Conservation (phyloP, 108 stramenopile genomes). For the Bacterosira constricta region DNA sequence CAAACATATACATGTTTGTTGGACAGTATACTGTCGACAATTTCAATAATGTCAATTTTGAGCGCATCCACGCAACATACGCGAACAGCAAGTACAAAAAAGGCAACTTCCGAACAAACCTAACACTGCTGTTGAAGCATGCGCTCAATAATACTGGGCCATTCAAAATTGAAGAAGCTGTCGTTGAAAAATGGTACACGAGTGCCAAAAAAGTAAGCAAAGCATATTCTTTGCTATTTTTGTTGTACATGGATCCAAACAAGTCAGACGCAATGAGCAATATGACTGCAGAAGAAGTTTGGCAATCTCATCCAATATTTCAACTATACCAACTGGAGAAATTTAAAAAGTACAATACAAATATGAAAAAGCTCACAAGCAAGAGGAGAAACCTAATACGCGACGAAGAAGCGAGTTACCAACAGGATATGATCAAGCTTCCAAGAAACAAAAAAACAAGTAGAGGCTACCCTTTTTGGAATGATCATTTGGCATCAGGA, state of each 20-base stretch:
- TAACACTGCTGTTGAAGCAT: neutral
- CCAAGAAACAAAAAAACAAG: neutral
- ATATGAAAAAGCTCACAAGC: neutral
- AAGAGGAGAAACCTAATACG: neutral
- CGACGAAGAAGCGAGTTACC: neutral
- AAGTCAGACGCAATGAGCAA: neutral
- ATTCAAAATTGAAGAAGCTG: neutral
- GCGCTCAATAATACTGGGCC: neutral
- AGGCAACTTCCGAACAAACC: neutral
- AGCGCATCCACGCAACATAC: neutral
- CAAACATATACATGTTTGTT: neutral
- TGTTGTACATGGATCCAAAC: neutral
- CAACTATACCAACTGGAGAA: slow-evolving; percentile 1
- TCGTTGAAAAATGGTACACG: slow-evolving; percentile 4
- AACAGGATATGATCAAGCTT: neutral
- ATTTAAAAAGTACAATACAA: neutral
- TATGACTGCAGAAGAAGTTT: neutral
- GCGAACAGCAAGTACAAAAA: neutral
- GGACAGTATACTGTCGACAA: neutral
- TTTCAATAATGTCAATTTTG: neutral
- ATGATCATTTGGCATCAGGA: neutral
- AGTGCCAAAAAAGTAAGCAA: slow-evolving; percentile 4
- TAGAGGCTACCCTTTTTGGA: slow-evolving; percentile 1
- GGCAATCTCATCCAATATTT: neutral
- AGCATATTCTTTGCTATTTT: slow-evolving; percentile 1